Conservation (phyloP, 148 eudicot species). For the Rhododendron griersonianum region DNA sequence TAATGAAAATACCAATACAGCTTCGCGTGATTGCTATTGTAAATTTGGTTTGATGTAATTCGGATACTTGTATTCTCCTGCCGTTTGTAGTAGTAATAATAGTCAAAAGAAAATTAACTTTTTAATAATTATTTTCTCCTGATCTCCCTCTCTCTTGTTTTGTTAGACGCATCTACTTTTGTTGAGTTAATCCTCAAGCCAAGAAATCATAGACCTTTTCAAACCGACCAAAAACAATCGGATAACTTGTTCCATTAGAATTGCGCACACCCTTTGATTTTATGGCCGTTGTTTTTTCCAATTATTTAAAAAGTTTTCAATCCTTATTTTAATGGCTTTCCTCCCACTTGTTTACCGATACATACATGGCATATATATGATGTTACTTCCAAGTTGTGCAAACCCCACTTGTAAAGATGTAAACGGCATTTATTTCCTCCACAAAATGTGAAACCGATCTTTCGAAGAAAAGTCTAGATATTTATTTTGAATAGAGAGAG, state of each 20-base stretch:
- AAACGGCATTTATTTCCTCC: slow-evolving; percentile 5
- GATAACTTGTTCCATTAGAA: not conserved
- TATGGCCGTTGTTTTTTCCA: not conserved
- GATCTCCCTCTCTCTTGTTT: not conserved
- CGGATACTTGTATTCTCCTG: not conserved
- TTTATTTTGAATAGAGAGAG: not conserved
- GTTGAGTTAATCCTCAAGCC: not conserved
- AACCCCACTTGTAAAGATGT: not conserved
- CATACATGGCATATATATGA: not conserved
- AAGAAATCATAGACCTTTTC: not conserved
- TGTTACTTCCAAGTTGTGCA: not conserved
- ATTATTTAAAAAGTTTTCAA: not conserved
- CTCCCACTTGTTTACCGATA: not conserved
- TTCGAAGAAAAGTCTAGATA: not conserved
- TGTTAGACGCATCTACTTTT: not conserved
- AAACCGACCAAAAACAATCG: not conserved
- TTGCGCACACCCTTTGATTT: not conserved
- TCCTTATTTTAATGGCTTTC: not conserved
- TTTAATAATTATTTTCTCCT: not conserved
- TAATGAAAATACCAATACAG: no score
- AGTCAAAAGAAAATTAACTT: not conserved
- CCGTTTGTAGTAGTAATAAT: not conserved
- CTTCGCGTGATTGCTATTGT: not conserved
- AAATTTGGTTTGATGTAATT: not conserved
- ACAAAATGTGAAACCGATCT: not conserved